Evolutionary conservation across 768 basidiomycete species (phyloP).

Genomic region (Hygrocybe coccinea): DNA sequence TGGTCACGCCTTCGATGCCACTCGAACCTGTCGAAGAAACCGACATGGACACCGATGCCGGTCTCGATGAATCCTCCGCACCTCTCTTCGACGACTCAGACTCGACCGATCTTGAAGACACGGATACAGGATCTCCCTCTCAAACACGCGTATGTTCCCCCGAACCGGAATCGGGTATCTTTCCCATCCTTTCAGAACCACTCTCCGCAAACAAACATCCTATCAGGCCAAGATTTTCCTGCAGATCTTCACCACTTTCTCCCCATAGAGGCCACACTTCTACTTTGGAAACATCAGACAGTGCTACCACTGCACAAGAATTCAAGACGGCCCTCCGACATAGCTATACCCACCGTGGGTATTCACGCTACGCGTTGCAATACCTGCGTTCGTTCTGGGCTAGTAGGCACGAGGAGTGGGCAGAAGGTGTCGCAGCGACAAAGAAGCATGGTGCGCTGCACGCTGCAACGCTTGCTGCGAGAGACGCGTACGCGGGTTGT

Average conservation of each 20-base stretch:
- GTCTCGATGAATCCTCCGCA: neutral
- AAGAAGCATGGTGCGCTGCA: neutral
- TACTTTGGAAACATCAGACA: neutral
- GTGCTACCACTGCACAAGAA: neutral
- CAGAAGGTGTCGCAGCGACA: constrained; percentile 3
- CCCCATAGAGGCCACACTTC: neutral
- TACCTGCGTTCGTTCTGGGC: constrained; percentile 64
- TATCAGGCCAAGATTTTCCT: neutral
- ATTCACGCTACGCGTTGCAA: constrained; percentile 55
- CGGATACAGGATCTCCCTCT: neutral
- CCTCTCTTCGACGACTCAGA: neutral
- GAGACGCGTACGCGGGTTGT: neutral
- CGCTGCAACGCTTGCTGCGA: neutral
- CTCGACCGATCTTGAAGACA: constrained; percentile 5
- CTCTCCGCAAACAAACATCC: neutral
- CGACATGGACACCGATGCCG: constrained; percentile 5
- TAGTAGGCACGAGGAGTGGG: constrained; percentile 49
- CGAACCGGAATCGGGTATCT: neutral
- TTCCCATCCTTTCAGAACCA: neutral
- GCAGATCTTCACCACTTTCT: neutral
- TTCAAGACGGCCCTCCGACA: constrained; percentile 34
- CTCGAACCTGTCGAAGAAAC: neutral
- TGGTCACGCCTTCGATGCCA: constrained; percentile 16
- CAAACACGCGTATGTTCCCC: constrained; percentile 9
- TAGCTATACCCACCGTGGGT: constrained; percentile 52